A percentile compares a stretch with the other conserved stretches of the same genome.
Conservation (phyloP, 2,329 filamentous ascomycete species). For the Nakataea oryzae region DNA sequence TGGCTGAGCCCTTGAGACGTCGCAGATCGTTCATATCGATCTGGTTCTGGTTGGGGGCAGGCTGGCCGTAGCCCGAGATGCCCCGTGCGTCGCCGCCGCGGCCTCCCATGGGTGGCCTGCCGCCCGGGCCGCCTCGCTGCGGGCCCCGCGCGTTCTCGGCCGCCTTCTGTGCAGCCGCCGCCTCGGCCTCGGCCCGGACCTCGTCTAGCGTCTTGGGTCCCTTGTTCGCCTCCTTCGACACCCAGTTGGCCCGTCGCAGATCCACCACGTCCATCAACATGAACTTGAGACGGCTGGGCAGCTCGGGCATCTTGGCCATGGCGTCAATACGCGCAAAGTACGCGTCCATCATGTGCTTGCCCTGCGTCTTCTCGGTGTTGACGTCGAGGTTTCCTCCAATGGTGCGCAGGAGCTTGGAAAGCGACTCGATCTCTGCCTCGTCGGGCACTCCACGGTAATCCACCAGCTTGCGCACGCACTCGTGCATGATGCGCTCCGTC, state of each 20-base stretch:
- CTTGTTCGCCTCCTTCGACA: slow-evolving; percentile 82
- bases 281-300: slow-evolving; percentile 83
- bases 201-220: slow-evolving; percentile 94
- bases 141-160: slow-evolving; percentile 53
- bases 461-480: slow-evolving; percentile 93
- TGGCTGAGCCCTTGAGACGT: slow-evolving; percentile 58
- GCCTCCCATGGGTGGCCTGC: slow-evolving; percentile 53
- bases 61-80: slow-evolving; percentile 63
- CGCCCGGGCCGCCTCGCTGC: slow-evolving; percentile 57
- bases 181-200: slow-evolving; percentile 72
- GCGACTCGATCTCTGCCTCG: slow-evolving; percentile 90
- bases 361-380: slow-evolving; percentile 57
- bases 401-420: slow-evolving; percentile 84
- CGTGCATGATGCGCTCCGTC: slow-evolving; percentile 98
- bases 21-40: slow-evolving; percentile 87
- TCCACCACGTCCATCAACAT: slow-evolving; percentile 96
- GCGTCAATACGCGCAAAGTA: slow-evolving; percentile 85
- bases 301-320: slow-evolving; percentile 68
- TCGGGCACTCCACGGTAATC: slow-evolving; percentile 91
- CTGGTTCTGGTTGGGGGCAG: slow-evolving; percentile 77
- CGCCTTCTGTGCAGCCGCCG: slow-evolving; percentile 69
- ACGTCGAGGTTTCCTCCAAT: slow-evolving; percentile 73
- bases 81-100: slow-evolving; percentile 78
- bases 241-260: slow-evolving; percentile 67
- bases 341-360: slow-evolving; percentile 75